Conservation (phyloP, 139 green algal genomes). For the Micractinium conductrix region DNA sequence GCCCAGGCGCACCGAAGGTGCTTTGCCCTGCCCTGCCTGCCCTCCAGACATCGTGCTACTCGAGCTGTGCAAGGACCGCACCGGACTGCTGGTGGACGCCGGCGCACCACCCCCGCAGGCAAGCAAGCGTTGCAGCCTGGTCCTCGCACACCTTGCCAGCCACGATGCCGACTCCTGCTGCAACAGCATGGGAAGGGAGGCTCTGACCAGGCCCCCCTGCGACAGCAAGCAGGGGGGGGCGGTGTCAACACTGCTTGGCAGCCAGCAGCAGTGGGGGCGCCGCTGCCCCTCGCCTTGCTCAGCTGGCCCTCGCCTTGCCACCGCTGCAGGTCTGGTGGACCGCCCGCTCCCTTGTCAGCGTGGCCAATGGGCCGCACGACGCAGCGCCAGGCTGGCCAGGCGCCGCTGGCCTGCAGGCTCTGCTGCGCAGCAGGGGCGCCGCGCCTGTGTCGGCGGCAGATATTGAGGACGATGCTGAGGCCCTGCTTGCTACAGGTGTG, state of each 20-base stretch:
- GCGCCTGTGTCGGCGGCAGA: conserved; percentile 57
- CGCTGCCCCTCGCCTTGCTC: no score
- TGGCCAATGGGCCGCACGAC: neutral
- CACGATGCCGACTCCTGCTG: no score
- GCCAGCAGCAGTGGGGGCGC: no score
- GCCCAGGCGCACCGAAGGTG: no score
- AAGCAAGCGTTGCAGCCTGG: no score
- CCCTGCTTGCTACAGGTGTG: conserved; percentile 69
- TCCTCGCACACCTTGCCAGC: no score
- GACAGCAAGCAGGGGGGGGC: no score
- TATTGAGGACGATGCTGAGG: conserved; percentile 72
- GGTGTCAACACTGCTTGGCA: no score
- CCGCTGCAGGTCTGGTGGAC: conserved; percentile 59
- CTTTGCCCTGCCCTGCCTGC: no score
- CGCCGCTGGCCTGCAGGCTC: conserved; percentile 62
- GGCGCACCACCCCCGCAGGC: conserved; percentile 25
- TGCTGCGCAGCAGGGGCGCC: conserved; percentile 34
- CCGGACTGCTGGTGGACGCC: conserved; percentile 69
- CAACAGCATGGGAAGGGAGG: no score
- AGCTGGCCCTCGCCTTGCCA: no score
- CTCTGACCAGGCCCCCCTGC: no score
- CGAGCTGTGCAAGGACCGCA: conserved; percentile 82
- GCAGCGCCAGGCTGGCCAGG: conserved; percentile 53
- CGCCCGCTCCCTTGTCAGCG: neutral
- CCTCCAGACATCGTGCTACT: conserved; percentile 29